phyloP scores from a whole-genome alignment of 768 basidiomycete species.

The Trametes maxima region DNA sequence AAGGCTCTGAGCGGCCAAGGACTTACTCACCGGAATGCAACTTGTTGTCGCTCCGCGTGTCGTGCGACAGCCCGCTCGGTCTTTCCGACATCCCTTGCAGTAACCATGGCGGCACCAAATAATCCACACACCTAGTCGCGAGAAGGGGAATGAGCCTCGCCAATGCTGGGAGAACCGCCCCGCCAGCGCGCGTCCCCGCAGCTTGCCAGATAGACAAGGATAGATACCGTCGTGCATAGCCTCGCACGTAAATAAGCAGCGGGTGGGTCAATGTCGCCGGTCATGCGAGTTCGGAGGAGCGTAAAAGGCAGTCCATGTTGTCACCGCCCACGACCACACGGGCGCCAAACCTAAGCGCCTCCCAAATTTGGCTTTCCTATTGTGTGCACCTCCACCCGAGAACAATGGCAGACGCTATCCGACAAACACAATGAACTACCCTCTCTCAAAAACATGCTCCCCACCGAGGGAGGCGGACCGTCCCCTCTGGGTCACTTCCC shows the following conservation, averaged over 20 bases:
- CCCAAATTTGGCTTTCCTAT: slow-evolving; percentile 19
- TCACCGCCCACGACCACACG: not conserved
- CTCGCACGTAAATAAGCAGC: not conserved
- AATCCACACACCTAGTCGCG: too few species aligned
- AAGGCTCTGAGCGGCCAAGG: too few species aligned
- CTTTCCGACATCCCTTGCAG: too few species aligned
- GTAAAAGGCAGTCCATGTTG: slow-evolving; percentile 3
- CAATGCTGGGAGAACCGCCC: too few species aligned
- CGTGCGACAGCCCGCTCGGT: too few species aligned
- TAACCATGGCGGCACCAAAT: too few species aligned
- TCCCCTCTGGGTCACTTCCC: slow-evolving; percentile 23
- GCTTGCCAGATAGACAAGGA: not conserved
- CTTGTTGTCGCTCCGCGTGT: too few species aligned
- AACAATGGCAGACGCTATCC: slow-evolving; percentile 23
- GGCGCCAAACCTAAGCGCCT: not conserved
- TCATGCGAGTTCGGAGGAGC: not conserved
- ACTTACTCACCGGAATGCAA: too few species aligned
- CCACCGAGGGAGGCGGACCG: slow-evolving; percentile 2
- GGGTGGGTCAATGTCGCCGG: slow-evolving; percentile 5
- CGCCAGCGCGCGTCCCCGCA: too few species aligned
- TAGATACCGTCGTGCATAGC: slow-evolving; percentile 7
- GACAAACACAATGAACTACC: slow-evolving; percentile 27
- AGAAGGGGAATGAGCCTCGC: too few species aligned
- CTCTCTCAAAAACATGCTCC: slow-evolving; percentile 19
- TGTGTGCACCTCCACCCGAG: slow-evolving; percentile 10